Evolutionary conservation across 305 asterid species (phyloP).

Genomic region (Plantago rigida): DNA sequence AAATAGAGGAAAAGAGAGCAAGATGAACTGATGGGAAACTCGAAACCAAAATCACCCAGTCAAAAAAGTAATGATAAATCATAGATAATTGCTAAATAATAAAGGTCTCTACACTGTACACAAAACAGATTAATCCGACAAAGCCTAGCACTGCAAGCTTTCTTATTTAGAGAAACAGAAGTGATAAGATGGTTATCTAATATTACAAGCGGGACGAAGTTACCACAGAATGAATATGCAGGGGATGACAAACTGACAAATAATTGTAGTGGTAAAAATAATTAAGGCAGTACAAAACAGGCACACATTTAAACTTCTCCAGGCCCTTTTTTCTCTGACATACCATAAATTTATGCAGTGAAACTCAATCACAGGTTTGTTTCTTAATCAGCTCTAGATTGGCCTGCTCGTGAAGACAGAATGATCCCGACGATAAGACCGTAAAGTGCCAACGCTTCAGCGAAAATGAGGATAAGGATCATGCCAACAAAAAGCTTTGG

Average conservation of each 20-base stretch:
- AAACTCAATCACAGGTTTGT: slow-evolving; percentile 6
- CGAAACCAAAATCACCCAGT: neutral
- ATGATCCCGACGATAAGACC: slow-evolving; percentile 48
- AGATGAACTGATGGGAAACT: too few relatives aligned
- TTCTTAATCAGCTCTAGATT: slow-evolving; percentile 43
- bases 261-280: neutral
- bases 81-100: neutral
- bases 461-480: slow-evolving; percentile 51
- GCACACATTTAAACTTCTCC: neutral
- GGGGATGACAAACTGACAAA: neutral
- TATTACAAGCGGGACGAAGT: neutral
- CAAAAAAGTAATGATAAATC: too few relatives aligned
- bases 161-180: neutral
- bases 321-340: slow-evolving; percentile 8
- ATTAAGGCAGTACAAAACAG: neutral
- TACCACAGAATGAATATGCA: neutral
- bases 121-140: slow-evolving; percentile 4
- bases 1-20: too few relatives aligned
- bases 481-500: slow-evolving; percentile 48
- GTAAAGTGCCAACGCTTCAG: slow-evolving; percentile 51
- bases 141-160: neutral
- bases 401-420: slow-evolving; percentile 51
- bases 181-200: neutral
- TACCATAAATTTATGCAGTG: slow-evolving; percentile 3
- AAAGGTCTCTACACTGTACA: neutral